A percentile compares a stretch with the other conserved stretches of the same genome.
These are phyloP conservation scores for Nymphaea thermarum DNA, from an alignment of 164 flowering plant species.

Conservation along the genomic window DNA sequence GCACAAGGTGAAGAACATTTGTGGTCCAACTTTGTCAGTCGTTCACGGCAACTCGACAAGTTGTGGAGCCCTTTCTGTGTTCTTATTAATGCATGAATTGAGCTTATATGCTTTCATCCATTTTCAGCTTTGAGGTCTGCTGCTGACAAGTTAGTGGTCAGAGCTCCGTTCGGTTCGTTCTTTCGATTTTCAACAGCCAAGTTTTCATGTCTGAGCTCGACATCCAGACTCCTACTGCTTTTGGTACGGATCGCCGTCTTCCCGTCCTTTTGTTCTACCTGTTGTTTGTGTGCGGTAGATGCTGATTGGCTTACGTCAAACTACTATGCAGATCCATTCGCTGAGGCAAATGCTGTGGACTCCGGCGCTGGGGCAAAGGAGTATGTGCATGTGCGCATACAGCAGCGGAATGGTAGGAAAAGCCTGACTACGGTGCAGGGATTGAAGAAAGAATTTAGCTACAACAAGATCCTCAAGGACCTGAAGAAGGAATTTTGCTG, in stretches of 20 bases:
- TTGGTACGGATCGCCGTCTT: neutral
- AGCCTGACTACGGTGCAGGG: conserved; percentile 65
- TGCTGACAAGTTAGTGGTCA: neutral
- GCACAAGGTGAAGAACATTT: too few species aligned
- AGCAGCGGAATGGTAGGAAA: conserved; percentile 59
- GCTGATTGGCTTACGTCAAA: too few species aligned
- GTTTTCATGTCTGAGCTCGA: conserved; percentile 12
- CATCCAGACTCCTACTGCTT: conserved; percentile 9
- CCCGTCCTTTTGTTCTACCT: too few species aligned
- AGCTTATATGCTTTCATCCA: too few species aligned
- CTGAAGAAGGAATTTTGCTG: conserved; percentile 62
- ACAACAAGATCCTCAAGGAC: conserved; percentile 48
- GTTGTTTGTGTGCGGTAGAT: too few species aligned
- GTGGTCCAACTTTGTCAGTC: too few species aligned
- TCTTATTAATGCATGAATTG: too few species aligned
- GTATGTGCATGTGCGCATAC: conserved; percentile 45
- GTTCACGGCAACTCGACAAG: too few species aligned
- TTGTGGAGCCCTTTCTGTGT: too few species aligned
- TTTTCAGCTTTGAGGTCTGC: neutral
- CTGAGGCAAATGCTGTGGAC: conserved; percentile 57
- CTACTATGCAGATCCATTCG: conserved; percentile 34
- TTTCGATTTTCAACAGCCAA: conserved; percentile 4
- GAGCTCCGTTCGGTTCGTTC: neutral
- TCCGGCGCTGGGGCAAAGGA: conserved; percentile 49
- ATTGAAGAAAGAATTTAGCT: conserved; percentile 46